Percentiles rank a stretch among this genome's conserved stretches.
These are phyloP conservation scores for Axilococcus clingmanii DNA, from an alignment of 139 green algal species.

Conservation along the genomic window DNA sequence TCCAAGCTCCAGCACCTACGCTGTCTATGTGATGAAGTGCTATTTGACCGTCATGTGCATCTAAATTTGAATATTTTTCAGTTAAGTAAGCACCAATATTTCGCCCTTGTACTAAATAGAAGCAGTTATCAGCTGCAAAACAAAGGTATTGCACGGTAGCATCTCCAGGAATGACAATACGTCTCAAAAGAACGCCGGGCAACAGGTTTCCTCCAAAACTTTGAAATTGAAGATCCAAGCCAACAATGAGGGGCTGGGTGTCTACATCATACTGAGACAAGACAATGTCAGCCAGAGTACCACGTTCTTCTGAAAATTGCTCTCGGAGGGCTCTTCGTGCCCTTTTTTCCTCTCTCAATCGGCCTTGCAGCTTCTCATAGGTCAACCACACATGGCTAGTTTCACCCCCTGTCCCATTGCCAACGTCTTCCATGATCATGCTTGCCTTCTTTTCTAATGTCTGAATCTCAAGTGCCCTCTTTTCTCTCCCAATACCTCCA, in stretches of 20 bases:
- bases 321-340: conserved; percentile 19
- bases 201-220: conserved; percentile 21
- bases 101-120: conserved; percentile 24
- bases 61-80: neutral
- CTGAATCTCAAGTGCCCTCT: conserved; percentile 11
- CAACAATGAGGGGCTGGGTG: conserved; percentile 26
- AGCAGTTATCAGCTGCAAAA: conserved; percentile 55
- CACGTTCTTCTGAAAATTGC: conserved; percentile 20
- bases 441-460: conserved; percentile 21
- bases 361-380: conserved; percentile 29
- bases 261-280: too few species aligned
- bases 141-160: conserved; percentile 33
- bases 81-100: neutral
- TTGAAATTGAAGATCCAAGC: conserved; percentile 43
- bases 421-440: conserved; percentile 10
- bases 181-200: conserved; percentile 33
- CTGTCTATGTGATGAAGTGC: neutral
- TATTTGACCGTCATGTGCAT: neutral
- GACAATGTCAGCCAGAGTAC: neutral
- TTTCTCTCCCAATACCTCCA: conserved; percentile 4
- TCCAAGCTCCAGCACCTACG: neutral
- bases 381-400: neutral
- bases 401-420: conserved; percentile 5
- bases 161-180: conserved; percentile 12
- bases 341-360: conserved; percentile 28